These are phyloP conservation scores for Protostelium mycophagum DNA, from an alignment of 78 protist species.

Conservation along the genomic window DNA sequence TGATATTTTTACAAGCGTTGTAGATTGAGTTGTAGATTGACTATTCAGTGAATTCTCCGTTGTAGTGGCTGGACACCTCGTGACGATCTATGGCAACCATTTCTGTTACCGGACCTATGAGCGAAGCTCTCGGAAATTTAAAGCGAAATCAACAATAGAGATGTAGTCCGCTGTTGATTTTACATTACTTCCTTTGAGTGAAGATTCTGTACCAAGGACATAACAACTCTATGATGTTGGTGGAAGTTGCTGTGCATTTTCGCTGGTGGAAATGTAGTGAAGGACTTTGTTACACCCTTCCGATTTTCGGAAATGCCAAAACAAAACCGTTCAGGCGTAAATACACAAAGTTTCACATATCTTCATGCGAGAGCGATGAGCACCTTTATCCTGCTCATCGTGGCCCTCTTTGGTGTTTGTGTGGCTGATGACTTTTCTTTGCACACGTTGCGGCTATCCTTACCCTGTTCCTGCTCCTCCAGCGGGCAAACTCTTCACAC, in stretches of 20 bases:
- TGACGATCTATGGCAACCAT: conserved; percentile 42
- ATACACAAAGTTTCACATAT: too few relatives aligned
- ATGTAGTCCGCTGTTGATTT: too few relatives aligned
- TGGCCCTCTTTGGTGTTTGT: too few relatives aligned
- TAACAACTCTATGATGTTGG: neutral
- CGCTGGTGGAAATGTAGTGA: neutral
- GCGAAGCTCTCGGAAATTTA: conserved; percentile 31
- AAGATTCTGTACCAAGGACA: neutral
- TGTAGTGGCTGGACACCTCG: neutral
- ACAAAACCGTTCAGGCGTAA: too few relatives aligned
- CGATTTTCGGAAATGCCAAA: too few relatives aligned
- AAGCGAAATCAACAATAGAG: conserved; percentile 26
- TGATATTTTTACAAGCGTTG: neutral
- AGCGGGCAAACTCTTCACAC: too few relatives aligned
- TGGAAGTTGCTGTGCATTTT: neutral
- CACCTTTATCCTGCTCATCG: too few relatives aligned
- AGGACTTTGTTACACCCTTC: neutral
- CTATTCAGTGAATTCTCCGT: conserved; percentile 19
- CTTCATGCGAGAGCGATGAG: too few relatives aligned
- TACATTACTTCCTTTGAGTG: neutral
- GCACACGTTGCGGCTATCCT: too few relatives aligned
- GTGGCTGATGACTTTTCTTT: too few relatives aligned
- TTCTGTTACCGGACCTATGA: conserved; percentile 36
- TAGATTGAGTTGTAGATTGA: neutral
- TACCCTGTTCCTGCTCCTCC: too few relatives aligned